Evolutionary conservation across 148 eudicot species (phyloP), one percentile per base, ranked within the genome.

Genomic region (Rhododendron henanense): DNA sequence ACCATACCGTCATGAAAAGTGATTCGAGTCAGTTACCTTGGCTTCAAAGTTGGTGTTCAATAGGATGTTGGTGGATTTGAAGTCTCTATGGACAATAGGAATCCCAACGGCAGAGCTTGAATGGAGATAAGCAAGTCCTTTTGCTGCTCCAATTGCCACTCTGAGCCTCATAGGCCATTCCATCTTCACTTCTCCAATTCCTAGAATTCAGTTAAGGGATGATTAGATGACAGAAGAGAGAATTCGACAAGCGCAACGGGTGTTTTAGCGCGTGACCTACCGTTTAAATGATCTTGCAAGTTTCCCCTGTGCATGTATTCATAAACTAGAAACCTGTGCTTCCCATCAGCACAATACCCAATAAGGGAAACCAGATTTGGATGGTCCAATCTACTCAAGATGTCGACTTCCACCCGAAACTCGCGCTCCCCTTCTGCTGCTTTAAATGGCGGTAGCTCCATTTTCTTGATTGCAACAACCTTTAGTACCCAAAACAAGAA

Each of bases 401-500:
- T 94, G 91, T 97, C 98, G 25, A 95, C 98, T 89, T 97, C 98
- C 53, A 95, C 99, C 15, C 96, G 93, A 57, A 97, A 97, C 88
- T 93, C 99, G 14, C 94, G 92, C 87, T 97, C 99, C 69, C 99
- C 98, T 91, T 95, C 94, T 8, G 99, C 97, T 89, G 85, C 93
- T 88, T 90, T 94, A 37, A 90, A 86, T 67, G 93, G 92, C 6
- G 98, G 98, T 63, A 93, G 88, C 88, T 95, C 98, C 98, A 95
- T 97, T 90, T 95, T 95, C 93, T 95, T 97, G 93, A 97, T 94
- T 84, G 99, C 99, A 33, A 97, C 99, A 90, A 93, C 90, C 99
- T 95, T 85, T 47, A 53, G 65, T 69, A 21, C 41, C 50, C 71
- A 85, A 84, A 33, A 83, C 7, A 55, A 45, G 37, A 75, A 6